Evolutionary conservation across 1,139 yeast species (phyloP).

Genomic region (Geotrichum phurueaensis): DNA sequence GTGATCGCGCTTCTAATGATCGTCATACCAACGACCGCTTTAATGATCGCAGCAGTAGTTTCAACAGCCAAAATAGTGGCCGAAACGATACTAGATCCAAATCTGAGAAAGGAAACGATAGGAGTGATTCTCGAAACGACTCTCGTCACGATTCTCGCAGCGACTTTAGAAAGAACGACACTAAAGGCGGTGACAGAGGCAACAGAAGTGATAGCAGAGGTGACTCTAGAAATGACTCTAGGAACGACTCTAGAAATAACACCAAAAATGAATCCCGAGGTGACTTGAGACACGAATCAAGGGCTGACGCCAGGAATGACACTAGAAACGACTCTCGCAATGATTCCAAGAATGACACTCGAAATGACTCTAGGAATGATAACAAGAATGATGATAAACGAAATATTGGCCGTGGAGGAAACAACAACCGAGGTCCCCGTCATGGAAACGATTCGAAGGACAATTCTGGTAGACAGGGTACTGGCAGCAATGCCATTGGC

Average conservation of each 20-base stretch:
- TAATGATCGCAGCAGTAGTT: neutral
- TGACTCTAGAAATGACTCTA: neutral
- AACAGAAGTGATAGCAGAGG: neutral
- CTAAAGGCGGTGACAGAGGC: neutral
- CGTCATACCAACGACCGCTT: neutral
- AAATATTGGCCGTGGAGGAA: conserved; percentile 1
- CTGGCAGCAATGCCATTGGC: neutral
- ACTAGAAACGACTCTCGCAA: neutral
- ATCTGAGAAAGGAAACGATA: neutral
- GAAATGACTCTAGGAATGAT: neutral
- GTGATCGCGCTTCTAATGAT: neutral
- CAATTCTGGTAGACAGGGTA: neutral
- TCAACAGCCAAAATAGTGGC: neutral
- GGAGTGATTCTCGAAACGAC: conserved; percentile 4
- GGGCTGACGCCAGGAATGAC: neutral
- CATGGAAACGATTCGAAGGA: neutral
- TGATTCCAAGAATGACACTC: neutral
- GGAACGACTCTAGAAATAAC: neutral
- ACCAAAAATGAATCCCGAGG: neutral
- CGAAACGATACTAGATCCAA: neutral
- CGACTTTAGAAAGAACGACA: neutral
- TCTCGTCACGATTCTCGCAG: neutral
- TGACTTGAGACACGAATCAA: neutral
- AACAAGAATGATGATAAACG: neutral
- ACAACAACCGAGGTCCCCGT: neutral